These are phyloP conservation scores for Cucumis hystrix DNA, from an alignment of 306 rosid genomes.

Conservation along the genomic window DNA sequence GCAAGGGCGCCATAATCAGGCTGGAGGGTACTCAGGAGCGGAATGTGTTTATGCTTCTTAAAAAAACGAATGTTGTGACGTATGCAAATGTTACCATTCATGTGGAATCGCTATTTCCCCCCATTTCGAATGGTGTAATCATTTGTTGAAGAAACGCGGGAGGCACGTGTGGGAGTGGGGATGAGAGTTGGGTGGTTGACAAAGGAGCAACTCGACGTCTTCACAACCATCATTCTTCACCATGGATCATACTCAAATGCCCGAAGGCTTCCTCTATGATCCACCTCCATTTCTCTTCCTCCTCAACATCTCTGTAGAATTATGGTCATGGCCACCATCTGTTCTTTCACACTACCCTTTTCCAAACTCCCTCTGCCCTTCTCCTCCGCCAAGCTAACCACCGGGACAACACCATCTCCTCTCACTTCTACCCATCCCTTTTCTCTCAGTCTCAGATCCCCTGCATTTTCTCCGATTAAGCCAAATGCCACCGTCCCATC, in stretches of 20 bases:
- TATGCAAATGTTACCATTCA: too few relatives aligned
- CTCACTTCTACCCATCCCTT: constrained; percentile 3
- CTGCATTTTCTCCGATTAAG: constrained; percentile 6
- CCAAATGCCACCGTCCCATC: constrained; percentile 13
- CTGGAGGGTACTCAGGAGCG: too few relatives aligned
- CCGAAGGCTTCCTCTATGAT: not conserved
- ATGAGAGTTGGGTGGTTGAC: not conserved
- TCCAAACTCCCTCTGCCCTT: constrained; percentile 11
- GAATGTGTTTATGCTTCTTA: too few relatives aligned
- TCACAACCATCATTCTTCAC: not conserved
- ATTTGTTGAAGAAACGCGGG: too few relatives aligned
- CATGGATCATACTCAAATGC: not conserved
- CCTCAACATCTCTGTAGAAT: not conserved
- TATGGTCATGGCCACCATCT: constrained; percentile 28
- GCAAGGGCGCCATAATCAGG: too few relatives aligned
- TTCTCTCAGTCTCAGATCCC: constrained; percentile 3
- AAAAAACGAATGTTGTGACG: too few relatives aligned
- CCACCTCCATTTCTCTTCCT: not conserved
- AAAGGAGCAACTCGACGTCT: not conserved
- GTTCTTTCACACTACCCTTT: constrained; percentile 7
- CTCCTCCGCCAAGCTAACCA: not conserved
- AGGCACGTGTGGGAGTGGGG: not conserved
- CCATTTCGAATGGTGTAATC: too few relatives aligned
- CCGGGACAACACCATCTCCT: not conserved
- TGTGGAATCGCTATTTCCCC: too few relatives aligned